Percentiles rank a stretch among this genome's conserved stretches.
phyloP scores from a whole-genome alignment of 352 stramenopile species.

The Globisporangium recalcitrans region DNA sequence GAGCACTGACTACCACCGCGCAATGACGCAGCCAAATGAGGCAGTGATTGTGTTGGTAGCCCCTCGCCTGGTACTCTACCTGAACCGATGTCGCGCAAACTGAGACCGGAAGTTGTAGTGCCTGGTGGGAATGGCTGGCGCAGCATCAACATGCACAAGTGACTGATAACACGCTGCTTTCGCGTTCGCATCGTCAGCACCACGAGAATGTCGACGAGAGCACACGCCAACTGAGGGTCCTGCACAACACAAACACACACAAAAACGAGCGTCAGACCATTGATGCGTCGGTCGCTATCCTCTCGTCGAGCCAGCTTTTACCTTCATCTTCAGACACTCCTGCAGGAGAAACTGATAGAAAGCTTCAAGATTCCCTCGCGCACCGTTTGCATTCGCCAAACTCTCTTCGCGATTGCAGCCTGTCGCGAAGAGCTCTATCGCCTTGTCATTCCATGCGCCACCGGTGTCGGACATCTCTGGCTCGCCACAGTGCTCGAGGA shows the following conservation, averaged over 20 bases:
- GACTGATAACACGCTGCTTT: conserved; percentile 35
- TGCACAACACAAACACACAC: conserved; percentile 16
- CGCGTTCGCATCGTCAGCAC: conserved; percentile 38
- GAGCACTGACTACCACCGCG: conserved; percentile 31
- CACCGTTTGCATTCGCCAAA: conserved; percentile 1
- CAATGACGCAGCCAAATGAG: conserved; percentile 29
- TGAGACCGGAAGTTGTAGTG: not conserved
- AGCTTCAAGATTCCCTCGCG: conserved; percentile 21
- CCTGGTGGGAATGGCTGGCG: conserved; percentile 44
- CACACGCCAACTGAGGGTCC: conserved; percentile 45
- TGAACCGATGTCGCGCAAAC: not conserved
- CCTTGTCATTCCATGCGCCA: conserved; percentile 10
- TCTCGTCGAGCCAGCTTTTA: conserved; percentile 7
- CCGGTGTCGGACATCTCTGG: not conserved
- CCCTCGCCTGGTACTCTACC: conserved; percentile 10
- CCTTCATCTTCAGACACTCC: conserved; percentile 44
- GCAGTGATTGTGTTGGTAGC: conserved; percentile 27
- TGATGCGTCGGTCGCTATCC: not conserved
- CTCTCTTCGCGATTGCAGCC: conserved; percentile 18
- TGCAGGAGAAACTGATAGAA: conserved; percentile 44
- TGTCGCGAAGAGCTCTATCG: conserved; percentile 32
- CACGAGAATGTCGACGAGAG: conserved; percentile 34
- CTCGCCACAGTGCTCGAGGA: conserved; percentile 32
- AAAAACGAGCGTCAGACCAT: not conserved
- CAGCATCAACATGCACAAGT: conserved; percentile 54